Evolutionary conservation across 1,139 yeast genomes (phyloP), one percentile per base, ranked within the genome.

Genomic region (Lodderomyces margitis): DNA sequence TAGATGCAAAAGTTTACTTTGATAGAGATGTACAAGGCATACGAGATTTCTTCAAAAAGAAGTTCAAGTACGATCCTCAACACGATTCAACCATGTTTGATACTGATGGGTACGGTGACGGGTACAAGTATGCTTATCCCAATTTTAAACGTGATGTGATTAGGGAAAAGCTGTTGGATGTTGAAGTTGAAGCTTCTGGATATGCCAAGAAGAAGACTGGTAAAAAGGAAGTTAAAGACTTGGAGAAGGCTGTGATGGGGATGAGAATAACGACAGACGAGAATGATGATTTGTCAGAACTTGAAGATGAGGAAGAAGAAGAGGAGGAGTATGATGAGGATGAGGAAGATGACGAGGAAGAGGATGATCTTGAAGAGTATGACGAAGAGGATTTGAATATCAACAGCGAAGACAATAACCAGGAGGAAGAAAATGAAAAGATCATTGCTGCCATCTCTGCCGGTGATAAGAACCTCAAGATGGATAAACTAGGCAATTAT

Each of bases 1-100:
- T 71, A 3, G 96, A 92, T 57, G 98, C 98, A 10, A 83, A 83
- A 50, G 76, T 75, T 45, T 91, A 87, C 60, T 92, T 92, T 60
- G 81, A 87, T 52, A 78, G 98, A 65, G 99, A 92, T 65, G 95
- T 92, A 19, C 85, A 87, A 46, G 91, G 98, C 57, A 81, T 92
- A 46, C 74, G 89, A 48, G 75, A 82, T 38, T 94, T 91, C 57
- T 92, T 92, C 64, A 81, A 74, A 48, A 81, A 81, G 61, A 86
- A 87, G 61, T 78, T 92, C 54, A 79, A 80, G 49, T 94, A 87
- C 55, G 72, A 70, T 10, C 95, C 96, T 4, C 71, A 61, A 40
- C 67, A 70, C 44, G 89, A 83, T 54, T 51, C 78, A 3, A 70
- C 82, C 5, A 83, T 84, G 88, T 64, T 82, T 38, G 94, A 85